Evolutionary conservation across 2,329 filamentous ascomycete genomes (phyloP), one percentile per base, ranked within the genome.

Genomic region (Exophiala sp.): DNA sequence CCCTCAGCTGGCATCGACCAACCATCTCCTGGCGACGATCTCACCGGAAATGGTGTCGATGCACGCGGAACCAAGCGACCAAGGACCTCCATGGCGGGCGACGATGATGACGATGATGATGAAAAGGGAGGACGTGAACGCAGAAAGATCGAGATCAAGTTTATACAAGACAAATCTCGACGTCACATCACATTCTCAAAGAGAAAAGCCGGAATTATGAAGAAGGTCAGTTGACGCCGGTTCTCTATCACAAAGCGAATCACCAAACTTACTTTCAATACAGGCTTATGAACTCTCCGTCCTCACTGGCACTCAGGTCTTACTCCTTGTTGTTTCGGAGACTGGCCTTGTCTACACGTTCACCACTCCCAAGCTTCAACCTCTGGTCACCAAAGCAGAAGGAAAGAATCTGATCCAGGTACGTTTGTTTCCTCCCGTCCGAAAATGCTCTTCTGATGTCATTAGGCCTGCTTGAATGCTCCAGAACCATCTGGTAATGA

Each of bases 101-200:
- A 97, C 68, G 93, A 97, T 67, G 93, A 97, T 61, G 91, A 97
- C 60, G 93, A 97, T 59, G 90, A 97, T 63, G 90, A 95, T 63
- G 91, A 96, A 71, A 97, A 97, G 82, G 88, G 88, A 58, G 89
- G 89, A 66, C 90, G 93, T 72, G 93, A 97, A 80, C 85, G 93
- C 68, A 84, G 93, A 75, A 98, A 98, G 85, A 98, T 98, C 65
- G 93, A 98, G 74, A 98, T 98, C 76, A 98, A 98, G 80, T 98
- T 98, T 76, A 98, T 98, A 72, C 91, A 90, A 73, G 93, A 98
- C 75, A 98, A 98, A 78, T 97, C 91, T 74, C 89, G 93, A 74
- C 86, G 93, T 58, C 93, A 98, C 77, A 98, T 97, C 69, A 97
- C 93, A 65, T 97, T 98, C 72, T 97, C 91, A 63, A 98, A 98